Evolutionary conservation across 108 stramenopile genomes (phyloP).

Genomic region (Fragilaria crotonensis): DNA sequence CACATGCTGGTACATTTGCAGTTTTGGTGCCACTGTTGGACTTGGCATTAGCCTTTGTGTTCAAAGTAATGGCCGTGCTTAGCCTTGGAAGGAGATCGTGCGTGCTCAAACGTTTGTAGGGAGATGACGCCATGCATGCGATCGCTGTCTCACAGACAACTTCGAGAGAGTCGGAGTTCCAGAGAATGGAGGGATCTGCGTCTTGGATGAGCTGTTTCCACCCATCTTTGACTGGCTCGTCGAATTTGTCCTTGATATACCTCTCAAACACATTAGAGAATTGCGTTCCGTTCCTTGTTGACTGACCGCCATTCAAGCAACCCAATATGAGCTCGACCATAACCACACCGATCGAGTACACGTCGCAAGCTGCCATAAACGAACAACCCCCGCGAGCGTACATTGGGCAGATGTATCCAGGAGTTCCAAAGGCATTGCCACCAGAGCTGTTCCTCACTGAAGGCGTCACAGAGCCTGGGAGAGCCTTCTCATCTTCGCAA

Average conservation of each 20-base stretch:
- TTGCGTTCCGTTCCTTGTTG: background rate
- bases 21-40: no score
- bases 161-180: background rate
- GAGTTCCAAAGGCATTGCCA: background rate
- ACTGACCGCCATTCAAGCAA: background rate
- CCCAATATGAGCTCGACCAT: constrained; percentile 7
- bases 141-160: background rate
- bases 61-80: background rate
- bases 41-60: no score
- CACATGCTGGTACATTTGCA: background rate
- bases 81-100: background rate
- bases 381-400: background rate
- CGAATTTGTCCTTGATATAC: background rate
- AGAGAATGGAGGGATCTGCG: background rate
- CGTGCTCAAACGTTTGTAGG: background rate
- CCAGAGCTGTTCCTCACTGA: background rate
- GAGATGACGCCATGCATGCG: background rate
- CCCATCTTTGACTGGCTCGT: background rate
- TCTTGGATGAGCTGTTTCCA: background rate
- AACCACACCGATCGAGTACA: constrained; percentile 1
- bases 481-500: background rate
- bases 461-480: background rate
- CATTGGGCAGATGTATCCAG: constrained; percentile 4
- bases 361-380: constrained; percentile 1
- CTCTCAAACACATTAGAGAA: background rate